Base-by-base conservation (phyloP, 2,329 filamentous ascomycete species). In the Sordariomycetes sp. region DNA sequence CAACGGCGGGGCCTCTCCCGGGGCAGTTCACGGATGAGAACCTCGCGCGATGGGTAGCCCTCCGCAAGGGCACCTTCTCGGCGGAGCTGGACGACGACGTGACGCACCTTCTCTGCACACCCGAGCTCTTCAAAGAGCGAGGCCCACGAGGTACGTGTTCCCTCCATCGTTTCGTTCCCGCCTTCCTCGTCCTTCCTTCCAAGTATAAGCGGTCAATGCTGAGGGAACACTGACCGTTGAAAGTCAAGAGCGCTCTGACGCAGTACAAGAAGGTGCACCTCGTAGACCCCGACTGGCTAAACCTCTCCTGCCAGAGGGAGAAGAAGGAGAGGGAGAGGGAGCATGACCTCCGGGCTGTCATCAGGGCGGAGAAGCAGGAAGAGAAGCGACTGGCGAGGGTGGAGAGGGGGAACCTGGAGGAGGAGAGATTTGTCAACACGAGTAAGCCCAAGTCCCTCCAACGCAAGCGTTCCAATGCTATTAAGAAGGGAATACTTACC, bases 71-170 rank as follows among this genome's bases (percentile, higher is more conserved):
- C 1, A 69, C 59, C 1, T 87, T 84, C 66, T 71, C 73, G 0
- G 67, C 73, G 1, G 71, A 75, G 0, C 70, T 90, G 20, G 75
- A 75, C 28, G 67, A 75, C 0, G 65, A 73, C 0, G 81, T 87
- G 11, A 96, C 90, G 0, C 90, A 96, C 70, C 72, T 96, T 0
- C 77, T 96, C 24, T 81, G 83, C 58, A 83, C 82, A 0, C 74
- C 79, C 55, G 77, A 83, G 37, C 80, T 85, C 18, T 91, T 83
- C 69, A 77, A 79, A 61, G 70, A 75, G 22, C 69, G 62, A 34
- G 65, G 67, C 7, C 65, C 74, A 1, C 68, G 69, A 60, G 69
- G 76, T 74, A 66, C 32, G 59, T 61, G 3, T 24, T 20, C 20
- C 20, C 34, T 32, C 24, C 16, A 8, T 43, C 34, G 20, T 20